These are phyloP conservation scores for Aspergillus fructus DNA, from an alignment of 2,329 filamentous ascomycete species.

Conservation along the genomic window DNA sequence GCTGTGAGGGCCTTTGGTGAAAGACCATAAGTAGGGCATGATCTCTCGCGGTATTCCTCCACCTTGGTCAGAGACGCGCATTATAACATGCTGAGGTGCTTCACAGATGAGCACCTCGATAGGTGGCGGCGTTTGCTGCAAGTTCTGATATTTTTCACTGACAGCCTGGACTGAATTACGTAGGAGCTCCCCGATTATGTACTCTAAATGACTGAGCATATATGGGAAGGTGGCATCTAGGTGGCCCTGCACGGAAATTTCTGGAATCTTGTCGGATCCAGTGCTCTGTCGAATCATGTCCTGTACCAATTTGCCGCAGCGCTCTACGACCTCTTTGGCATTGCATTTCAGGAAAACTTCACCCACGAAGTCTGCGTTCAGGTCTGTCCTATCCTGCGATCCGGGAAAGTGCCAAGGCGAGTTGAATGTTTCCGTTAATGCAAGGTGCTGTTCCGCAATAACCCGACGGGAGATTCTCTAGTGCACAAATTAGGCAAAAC, in stretches of 20 bases:
- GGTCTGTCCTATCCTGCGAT: conserved; percentile 62
- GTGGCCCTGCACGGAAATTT: conserved; percentile 81
- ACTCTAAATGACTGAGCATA: conserved; percentile 92
- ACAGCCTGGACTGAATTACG: conserved; percentile 93
- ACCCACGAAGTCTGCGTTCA: conserved; percentile 82
- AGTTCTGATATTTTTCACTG: conserved; percentile 67
- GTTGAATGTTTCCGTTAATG: conserved; percentile 90
- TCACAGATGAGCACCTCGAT: conserved; percentile 96
- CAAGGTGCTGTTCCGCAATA: conserved; percentile 95
- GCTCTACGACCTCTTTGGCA: conserved; percentile 82
- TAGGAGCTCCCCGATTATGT: conserved; percentile 92
- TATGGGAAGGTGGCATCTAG: conserved; percentile 91
- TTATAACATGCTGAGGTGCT: conserved; percentile 90
- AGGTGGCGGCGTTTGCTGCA: conserved; percentile 61
- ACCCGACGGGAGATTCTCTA: conserved; percentile 91
- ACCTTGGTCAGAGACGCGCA: conserved; percentile 91
- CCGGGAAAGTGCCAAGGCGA: conserved; percentile 86
- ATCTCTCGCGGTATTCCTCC: conserved; percentile 85
- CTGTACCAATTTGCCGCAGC: conserved; percentile 74
- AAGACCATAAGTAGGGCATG: conserved; percentile 91
- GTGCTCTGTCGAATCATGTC: conserved; percentile 74
- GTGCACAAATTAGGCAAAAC: conserved; percentile 9
- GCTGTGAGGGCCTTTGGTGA: conserved; percentile 85
- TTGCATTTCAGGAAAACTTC: conserved; percentile 94
- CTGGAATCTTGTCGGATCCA: conserved; percentile 70